These are phyloP conservation scores for Corylus americana DNA, from an alignment of 306 rosid species.

Conservation along the genomic window DNA sequence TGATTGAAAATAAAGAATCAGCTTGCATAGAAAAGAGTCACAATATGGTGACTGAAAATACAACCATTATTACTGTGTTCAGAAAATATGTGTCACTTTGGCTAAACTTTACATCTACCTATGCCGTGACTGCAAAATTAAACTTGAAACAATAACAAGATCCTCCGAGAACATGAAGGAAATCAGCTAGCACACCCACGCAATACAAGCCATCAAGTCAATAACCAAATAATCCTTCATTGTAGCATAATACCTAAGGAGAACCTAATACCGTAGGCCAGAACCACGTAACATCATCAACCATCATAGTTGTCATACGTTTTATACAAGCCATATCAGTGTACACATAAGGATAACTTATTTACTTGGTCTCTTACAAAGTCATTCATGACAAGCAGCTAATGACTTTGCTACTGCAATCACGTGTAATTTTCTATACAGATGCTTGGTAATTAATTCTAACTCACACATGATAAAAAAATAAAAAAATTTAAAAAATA, in stretches of 20 bases:
- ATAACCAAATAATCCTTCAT: background rate
- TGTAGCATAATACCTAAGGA: background rate
- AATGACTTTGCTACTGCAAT: background rate
- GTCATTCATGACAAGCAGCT: background rate
- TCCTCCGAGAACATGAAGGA: background rate
- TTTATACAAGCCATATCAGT: background rate
- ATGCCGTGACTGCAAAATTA: background rate
- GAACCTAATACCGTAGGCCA: background rate
- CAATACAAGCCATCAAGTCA: background rate
- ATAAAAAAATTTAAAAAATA: too few relatives aligned
- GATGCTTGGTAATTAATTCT: background rate
- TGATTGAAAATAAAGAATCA: background rate
- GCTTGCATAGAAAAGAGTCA: background rate
- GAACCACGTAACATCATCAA: background rate
- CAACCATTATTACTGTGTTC: background rate
- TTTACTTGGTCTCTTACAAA: background rate
- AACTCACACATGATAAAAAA: too few relatives aligned
- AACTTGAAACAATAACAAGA: background rate
- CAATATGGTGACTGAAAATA: background rate
- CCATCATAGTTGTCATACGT: background rate
- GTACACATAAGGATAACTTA: background rate
- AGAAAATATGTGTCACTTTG: too few relatives aligned
- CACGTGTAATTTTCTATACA: background rate
- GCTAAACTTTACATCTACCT: background rate
- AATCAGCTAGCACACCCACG: background rate